Evolutionary conservation across 2,329 filamentous ascomycete species (phyloP), one percentile per base, ranked within the genome.

Genomic region (Colletotrichum spaethianum): DNA sequence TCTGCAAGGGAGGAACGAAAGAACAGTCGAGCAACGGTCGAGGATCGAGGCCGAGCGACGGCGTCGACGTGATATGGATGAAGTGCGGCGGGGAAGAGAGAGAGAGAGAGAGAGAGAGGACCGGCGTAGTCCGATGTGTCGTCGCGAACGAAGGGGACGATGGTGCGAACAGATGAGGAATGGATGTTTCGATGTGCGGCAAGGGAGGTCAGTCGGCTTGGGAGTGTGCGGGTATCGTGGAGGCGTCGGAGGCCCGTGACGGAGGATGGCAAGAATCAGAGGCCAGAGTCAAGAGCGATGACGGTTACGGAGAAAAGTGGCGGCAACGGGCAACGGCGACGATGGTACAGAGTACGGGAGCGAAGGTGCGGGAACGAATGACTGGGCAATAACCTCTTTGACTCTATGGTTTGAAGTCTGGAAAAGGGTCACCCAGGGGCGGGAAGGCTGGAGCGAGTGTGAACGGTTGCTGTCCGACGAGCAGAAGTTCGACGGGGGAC

Each of bases 391-490:
- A 56, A 70, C 38, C 46, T 26, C 48, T 52, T 33, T 12, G 53
- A 56, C 53, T 56, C 4, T 12, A 5, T 50, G 46, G 46, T 38
- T 14, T 36, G 52, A 33, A 20, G 20, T 20, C 46, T 40, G 28
- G 46, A 8, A 40, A 23, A 33, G 26, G n/a, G 44, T 48, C 40
- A 18, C n/a, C 28, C 28, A 9, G 62, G 63, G 38, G 72, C 59
- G 16, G 53, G 52, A 70, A 73, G 72, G 68, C 71, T 66, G 68
- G 67, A 71, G 70, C 62, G 70, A 69, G 59, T 42, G 69, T 52
- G 69, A 53, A 52, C 59, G 69, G 69, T 73, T 73, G 70, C 70
- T 71, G 70, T 60, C 67, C 70, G 61, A 73, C 70, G 61, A 72
- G 42, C 46, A 71, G 61, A 36, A 26, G 69, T 57, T 33, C 62